Evolutionary conservation across 352 stramenopile genomes (phyloP).

Genomic region (Phytophthora macrochlamydospora): DNA sequence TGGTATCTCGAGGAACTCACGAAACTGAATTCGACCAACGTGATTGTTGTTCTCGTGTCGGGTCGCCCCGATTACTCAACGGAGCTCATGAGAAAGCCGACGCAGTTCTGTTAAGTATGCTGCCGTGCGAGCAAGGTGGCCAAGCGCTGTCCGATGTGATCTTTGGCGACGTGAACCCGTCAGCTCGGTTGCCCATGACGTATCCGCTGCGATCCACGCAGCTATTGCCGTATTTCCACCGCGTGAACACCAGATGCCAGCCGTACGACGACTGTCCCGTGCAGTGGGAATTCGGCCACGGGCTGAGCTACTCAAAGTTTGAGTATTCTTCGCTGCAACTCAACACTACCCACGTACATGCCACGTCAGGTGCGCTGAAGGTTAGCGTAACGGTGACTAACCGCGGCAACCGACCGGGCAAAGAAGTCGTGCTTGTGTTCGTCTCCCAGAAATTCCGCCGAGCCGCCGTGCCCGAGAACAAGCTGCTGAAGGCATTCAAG

Average conservation of each 20-base stretch:
- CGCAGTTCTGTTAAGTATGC: slow-evolving; percentile 70
- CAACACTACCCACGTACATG: slow-evolving; percentile 37
- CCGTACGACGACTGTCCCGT: slow-evolving; percentile 56
- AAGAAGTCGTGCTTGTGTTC: slow-evolving; percentile 80
- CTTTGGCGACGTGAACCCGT: slow-evolving; percentile 73
- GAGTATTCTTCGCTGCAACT: slow-evolving; percentile 58
- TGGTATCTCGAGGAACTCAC: slow-evolving; percentile 67
- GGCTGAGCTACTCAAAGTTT: slow-evolving; percentile 73
- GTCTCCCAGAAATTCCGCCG: slow-evolving; percentile 57
- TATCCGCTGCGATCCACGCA: slow-evolving; percentile 59
- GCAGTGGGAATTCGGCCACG: slow-evolving; percentile 71
- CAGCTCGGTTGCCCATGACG: slow-evolving; percentile 78
- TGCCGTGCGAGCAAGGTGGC: slow-evolving; percentile 84
- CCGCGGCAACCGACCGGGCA: slow-evolving; percentile 41
- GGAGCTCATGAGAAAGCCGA: slow-evolving; percentile 45
- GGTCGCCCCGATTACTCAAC: slow-evolving; percentile 64
- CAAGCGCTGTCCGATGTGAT: slow-evolving; percentile 72
- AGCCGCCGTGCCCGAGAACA: slow-evolving; percentile 64
- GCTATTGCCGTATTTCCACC: slow-evolving; percentile 72
- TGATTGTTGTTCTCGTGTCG: slow-evolving; percentile 74
- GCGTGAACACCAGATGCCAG: slow-evolving; percentile 63
- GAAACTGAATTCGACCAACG: slow-evolving; percentile 56
- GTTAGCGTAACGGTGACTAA: slow-evolving; percentile 74
- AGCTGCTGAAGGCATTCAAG: slow-evolving; percentile 78
- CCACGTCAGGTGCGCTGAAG: slow-evolving; percentile 36